These are phyloP conservation scores for Yamadazyma sp. DNA, from an alignment of 1,139 yeast species.

Conservation along the genomic window DNA sequence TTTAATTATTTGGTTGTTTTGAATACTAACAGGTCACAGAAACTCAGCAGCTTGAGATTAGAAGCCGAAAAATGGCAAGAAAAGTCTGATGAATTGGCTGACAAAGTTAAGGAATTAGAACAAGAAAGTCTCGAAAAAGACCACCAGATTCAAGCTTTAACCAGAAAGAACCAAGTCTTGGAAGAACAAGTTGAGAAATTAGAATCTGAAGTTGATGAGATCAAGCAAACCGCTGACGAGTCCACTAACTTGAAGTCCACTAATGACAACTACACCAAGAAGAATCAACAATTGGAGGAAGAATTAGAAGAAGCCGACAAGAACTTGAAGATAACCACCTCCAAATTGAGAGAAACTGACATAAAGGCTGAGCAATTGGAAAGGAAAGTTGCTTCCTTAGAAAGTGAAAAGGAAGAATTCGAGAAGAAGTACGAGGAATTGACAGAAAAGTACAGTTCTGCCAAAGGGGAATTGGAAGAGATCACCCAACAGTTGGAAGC, in stretches of 20 bases:
- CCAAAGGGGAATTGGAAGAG: slow-evolving; percentile 91
- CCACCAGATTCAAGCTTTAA: slow-evolving; percentile 89
- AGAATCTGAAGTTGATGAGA: slow-evolving; percentile 75
- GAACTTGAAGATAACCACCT: slow-evolving; percentile 90
- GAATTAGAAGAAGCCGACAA: slow-evolving; percentile 92
- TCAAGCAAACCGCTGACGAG: slow-evolving; percentile 90
- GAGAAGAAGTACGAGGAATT: slow-evolving; percentile 92
- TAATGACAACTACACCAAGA: slow-evolving; percentile 89
- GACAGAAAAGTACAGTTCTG: slow-evolving; percentile 73
- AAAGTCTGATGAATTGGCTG: slow-evolving; percentile 84
- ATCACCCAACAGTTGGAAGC: slow-evolving; percentile 92
- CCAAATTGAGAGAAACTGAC: slow-evolving; percentile 92
- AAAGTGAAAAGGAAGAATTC: slow-evolving; percentile 88
- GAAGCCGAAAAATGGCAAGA: slow-evolving; percentile 98
- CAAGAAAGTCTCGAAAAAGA: slow-evolving; percentile 91
- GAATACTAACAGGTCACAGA: slow-evolving; percentile 40
- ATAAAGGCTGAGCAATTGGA: slow-evolving; percentile 96
- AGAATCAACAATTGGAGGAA: slow-evolving; percentile 88
- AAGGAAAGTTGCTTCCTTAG: slow-evolving; percentile 90
- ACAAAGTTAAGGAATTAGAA: slow-evolving; percentile 83
- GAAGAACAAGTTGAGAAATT: slow-evolving; percentile 91
- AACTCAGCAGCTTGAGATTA: slow-evolving; percentile 84
- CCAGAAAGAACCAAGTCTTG: slow-evolving; percentile 87
- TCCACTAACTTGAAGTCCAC: slow-evolving; percentile 86
- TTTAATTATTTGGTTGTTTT: not conserved